Conservation (phyloP, 2,329 filamentous ascomycete genomes). For the Aspergillus sp. region DNA sequence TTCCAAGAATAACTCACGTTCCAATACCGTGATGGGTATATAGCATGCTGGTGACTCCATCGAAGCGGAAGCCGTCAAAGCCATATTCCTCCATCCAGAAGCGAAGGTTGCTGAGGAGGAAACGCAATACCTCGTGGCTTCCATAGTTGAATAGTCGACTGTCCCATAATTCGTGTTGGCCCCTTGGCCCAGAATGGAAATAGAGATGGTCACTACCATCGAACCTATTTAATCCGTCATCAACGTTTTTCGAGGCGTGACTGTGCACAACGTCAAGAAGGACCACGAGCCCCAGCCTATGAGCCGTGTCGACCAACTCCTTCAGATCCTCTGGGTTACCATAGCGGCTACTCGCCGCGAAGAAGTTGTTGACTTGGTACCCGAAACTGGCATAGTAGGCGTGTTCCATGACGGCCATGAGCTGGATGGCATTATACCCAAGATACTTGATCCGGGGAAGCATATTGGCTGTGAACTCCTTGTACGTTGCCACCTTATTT, state of each 20-base stretch:
- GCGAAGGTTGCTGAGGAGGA: slow-evolving; percentile 88
- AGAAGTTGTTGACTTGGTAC: slow-evolving; percentile 99
- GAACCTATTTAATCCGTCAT: slow-evolving; percentile 93
- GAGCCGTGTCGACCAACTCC: slow-evolving; percentile 92
- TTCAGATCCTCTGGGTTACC: slow-evolving; percentile 92
- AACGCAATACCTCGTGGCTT: slow-evolving; percentile 89
- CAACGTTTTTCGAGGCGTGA: slow-evolving; percentile 95
- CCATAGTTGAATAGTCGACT: slow-evolving; percentile 97
- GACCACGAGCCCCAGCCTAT: slow-evolving; percentile 85
- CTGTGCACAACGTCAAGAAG: slow-evolving; percentile 96
- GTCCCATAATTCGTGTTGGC: slow-evolving; percentile 91
- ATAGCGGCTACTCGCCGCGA: slow-evolving; percentile 93
- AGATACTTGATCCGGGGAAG: slow-evolving; percentile 85
- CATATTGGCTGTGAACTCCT: slow-evolving; percentile 93
- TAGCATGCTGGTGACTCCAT: slow-evolving; percentile 98
- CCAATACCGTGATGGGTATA: slow-evolving; percentile 95
- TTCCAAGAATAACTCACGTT: slow-evolving; percentile 63
- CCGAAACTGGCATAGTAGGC: slow-evolving; percentile 99
- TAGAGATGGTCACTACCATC: slow-evolving; percentile 94
- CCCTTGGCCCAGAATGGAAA: slow-evolving; percentile 84
- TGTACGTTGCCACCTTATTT: slow-evolving; percentile 85
- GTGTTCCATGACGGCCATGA: slow-evolving; percentile 99
- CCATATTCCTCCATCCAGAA: slow-evolving; percentile 99
- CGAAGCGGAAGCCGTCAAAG: slow-evolving; percentile 97
- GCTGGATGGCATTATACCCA: slow-evolving; percentile 95